A percentile compares a stretch with the other conserved stretches of the same genome.
Evolutionary conservation across 768 basidiomycete species (phyloP).

Genomic region (Leucocoprinus leucothites): DNA sequence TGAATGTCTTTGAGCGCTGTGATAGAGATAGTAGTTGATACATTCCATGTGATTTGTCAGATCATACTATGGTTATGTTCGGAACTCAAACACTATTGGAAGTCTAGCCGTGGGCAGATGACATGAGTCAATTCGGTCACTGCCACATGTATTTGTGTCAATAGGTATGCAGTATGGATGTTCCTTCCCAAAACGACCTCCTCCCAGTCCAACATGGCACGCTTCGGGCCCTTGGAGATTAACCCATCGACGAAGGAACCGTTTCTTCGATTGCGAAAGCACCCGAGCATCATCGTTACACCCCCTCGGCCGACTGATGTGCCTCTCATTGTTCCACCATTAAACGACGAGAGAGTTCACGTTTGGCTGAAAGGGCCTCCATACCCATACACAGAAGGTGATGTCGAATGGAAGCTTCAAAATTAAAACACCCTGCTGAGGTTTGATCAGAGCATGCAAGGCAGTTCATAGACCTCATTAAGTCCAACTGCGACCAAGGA

Average conservation of each 20-base stretch:
- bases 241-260: slow-evolving; percentile 32
- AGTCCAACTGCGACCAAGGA: slow-evolving; percentile 22
- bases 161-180: no score
- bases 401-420: slow-evolving; percentile 2
- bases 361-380: slow-evolving; percentile 29
- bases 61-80: no score
- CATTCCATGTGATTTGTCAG: no score
- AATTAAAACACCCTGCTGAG: not conserved
- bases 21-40: not conserved
- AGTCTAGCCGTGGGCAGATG: no score
- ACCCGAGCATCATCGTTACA: slow-evolving; percentile 57
- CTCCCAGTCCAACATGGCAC: no score
- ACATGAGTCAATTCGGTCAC: no score
- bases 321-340: slow-evolving; percentile 17
- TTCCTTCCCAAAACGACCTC: no score
- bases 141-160: no score
- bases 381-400: slow-evolving; percentile 44
- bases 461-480: slow-evolving; percentile 20
- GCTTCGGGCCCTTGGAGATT: slow-evolving; percentile 25
- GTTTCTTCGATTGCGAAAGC: slow-evolving; percentile 49
- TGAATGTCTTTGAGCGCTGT: slow-evolving; percentile 31
- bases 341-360: slow-evolving; percentile 3
- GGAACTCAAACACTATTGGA: no score
- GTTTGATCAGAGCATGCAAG: slow-evolving; percentile 24
- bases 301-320: slow-evolving; percentile 50